Evolutionary conservation across 75 land plant genomes (phyloP), one percentile per base, ranked within the genome.

Genomic region (Cunninghamia lanceolata): DNA sequence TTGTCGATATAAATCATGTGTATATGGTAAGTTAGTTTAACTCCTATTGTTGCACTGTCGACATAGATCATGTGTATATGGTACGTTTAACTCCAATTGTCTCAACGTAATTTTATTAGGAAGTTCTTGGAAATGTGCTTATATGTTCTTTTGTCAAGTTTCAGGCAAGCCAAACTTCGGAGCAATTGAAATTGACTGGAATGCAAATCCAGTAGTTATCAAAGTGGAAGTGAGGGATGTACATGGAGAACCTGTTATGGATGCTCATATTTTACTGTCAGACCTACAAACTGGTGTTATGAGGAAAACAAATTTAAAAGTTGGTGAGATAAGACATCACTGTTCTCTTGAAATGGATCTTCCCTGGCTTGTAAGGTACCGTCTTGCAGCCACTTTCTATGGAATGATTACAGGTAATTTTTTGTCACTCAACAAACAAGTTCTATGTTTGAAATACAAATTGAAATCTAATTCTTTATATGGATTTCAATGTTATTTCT

Each of bases 141-240:
- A 54, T 84, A 45, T 88, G 83, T 52, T 78, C 56, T 53, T 30
- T 40, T 74, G 85, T 28, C 86, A 43, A 34, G 9, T 77, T 88
- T 25, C 89, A 96, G 99, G 95, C 17, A 86, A 88, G 82, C 92
- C 92, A 77, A 96, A 96, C 87, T 96, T 95, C 86, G 99, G 99
- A 70, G 86, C 95, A 7, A 86, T 97, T 30, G 89, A 93, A 82
- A 93, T 95, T 43, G 91, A 97, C 76, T 97, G 99, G 99, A 88
- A 90, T 86, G 87, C 92, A 40, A 85, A 77, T 78, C 97, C 97
- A 25, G 92, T 88, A 34, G 82, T 52, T 10, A 21, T 97, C n/a
- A 90, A 89, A 76, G 63, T 89, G 38, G 89, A 93, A 59, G 87
- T 95, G 56, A 84, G 96, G 84, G 96, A 94, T 86, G 86, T 88